Evolutionary conservation across 768 basidiomycete species (phyloP), one percentile per base, ranked within the genome.

Genomic region (Calocybe indica): DNA sequence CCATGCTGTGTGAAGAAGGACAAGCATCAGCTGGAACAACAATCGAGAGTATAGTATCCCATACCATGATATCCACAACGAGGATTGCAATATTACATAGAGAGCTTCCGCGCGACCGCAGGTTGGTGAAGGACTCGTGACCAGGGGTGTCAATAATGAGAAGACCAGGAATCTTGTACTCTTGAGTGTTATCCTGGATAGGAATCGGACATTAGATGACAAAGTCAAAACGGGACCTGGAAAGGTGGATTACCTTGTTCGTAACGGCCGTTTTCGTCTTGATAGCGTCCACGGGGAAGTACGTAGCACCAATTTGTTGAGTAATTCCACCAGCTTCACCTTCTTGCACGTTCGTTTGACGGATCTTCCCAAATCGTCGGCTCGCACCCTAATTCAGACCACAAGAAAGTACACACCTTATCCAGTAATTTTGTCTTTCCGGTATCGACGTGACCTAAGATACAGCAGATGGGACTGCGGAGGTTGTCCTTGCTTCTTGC

Each of bases 291-390:
- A 88, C 85, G 33, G 96, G 96, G 82, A 99, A 98, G 74, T 94
- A 99, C 0, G 96, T 98, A 14, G 96, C 96, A 75, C 96, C 96
- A 55, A 99, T 99, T 65, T 99, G 96, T 66, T 98, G 96, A 0
- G 96, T 99, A 65, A 99, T 99, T 71, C 96, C 96, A 55, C 96
- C 96, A 2, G 96, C 96, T 79, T 99, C 96, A 46, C 96, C 96
- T 63, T 97, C 96, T 68, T 97, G 94, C 14, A 99, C 96, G 56
- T 97, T 97, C 5, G 95, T 98, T 85, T 98, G 95, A 56, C 96
- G 93, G 63, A 99, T 99, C 92, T 96, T 47, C n/a, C 32, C 7
- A 41, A 30, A 46, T 35, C 39, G 38, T 45, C 32, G 46, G 39
- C 29, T 47, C 40, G 39, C 6, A 39, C 31, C 29, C 28, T 32